Percentiles rank a stretch among this genome's conserved stretches.
These are phyloP conservation scores for Neodidymelliopsis sp. DNA, from an alignment of 2,329 filamentous ascomycete species.

Conservation along the genomic window DNA sequence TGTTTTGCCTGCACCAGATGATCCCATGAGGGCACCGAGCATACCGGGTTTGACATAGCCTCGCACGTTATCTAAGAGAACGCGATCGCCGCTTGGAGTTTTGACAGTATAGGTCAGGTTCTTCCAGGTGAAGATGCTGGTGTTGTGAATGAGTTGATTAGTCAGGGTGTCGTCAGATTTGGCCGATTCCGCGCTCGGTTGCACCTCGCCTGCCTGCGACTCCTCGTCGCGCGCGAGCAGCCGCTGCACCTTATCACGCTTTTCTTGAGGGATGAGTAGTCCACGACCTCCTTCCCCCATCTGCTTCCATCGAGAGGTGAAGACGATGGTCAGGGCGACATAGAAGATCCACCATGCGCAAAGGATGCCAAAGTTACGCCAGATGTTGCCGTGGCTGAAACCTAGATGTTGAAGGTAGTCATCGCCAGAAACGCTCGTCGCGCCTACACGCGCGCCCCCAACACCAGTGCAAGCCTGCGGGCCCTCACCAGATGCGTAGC, in stretches of 20 bases:
- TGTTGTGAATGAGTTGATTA: conserved; percentile 62
- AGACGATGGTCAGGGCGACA: conserved; percentile 63
- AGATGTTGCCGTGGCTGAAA: conserved; percentile 26
- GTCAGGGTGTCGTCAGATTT: conserved; percentile 23
- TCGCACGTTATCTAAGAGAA: conserved; percentile 59
- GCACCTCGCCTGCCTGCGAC: conserved; percentile 36
- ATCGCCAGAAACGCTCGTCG: conserved; percentile 61
- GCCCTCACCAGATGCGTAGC: conserved; percentile 49
- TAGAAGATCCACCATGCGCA: conserved; percentile 51
- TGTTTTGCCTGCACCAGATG: conserved; percentile 38
- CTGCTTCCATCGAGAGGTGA: conserved; percentile 53
- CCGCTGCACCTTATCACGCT: too few species aligned
- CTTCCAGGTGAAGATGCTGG: conserved; percentile 65
- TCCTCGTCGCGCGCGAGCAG: conserved; percentile 58
- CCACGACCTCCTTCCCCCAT: conserved; percentile 65
- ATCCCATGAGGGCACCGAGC: conserved; percentile 52
- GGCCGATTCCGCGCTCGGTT: not conserved
- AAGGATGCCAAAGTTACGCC: conserved; percentile 54
- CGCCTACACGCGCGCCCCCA: conserved; percentile 62
- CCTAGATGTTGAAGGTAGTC: conserved; percentile 56
- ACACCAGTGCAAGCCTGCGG: conserved; percentile 65
- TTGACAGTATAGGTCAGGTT: conserved; percentile 65
- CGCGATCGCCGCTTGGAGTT: conserved; percentile 44
- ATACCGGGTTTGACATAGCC: conserved; percentile 63
- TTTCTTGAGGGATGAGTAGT: conserved; percentile 65